Percentiles rank a stretch among this genome's conserved stretches.
phyloP scores from a whole-genome alignment of 2,329 filamentous ascomycete species.

The Cucurbitaria berberidis region DNA sequence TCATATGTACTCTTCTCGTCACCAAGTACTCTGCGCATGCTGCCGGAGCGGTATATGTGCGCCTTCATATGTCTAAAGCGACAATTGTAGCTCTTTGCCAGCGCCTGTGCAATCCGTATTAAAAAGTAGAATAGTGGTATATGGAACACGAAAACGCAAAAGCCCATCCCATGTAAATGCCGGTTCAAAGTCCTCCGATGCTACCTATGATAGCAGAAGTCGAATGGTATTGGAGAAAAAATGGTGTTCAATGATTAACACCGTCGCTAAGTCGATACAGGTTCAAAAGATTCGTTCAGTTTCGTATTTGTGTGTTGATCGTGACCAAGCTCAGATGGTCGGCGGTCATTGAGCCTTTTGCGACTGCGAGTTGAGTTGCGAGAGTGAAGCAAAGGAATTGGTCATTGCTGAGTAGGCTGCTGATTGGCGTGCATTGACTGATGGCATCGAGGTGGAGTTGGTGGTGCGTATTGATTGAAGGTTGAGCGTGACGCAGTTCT shows the following conservation, averaged over 20 bases:
- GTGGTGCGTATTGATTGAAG: slow-evolving; percentile 42
- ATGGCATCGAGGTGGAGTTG: slow-evolving; percentile 42
- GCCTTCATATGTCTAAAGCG: not conserved
- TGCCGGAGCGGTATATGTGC: not conserved
- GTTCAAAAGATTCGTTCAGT: slow-evolving; percentile 21
- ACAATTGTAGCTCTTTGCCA: not conserved
- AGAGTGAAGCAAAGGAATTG: slow-evolving; percentile 49
- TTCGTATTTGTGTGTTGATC: slow-evolving; percentile 15
- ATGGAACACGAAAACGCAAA: slow-evolving; percentile 7
- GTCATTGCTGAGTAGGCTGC: slow-evolving; percentile 50
- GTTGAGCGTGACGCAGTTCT: slow-evolving; percentile 50
- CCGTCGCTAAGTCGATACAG: slow-evolving; percentile 29
- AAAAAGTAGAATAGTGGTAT: slow-evolving; percentile 7
- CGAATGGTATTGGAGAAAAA: slow-evolving; percentile 2
- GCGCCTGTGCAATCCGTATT: not conserved
- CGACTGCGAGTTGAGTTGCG: slow-evolving; percentile 29
- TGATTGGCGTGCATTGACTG: slow-evolving; percentile 28
- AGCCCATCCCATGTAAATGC: slow-evolving; percentile 15
- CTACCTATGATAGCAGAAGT: slow-evolving; percentile 4
- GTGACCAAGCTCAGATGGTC: slow-evolving; percentile 2
- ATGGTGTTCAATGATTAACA: slow-evolving; percentile 21
- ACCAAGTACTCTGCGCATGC: not conserved
- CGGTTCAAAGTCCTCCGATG: slow-evolving; percentile 1
- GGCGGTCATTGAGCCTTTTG: slow-evolving; percentile 30
- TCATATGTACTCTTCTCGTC: not conserved